Conservation (phyloP, 1,139 yeast genomes). For the Nematodospora anomalae region DNA sequence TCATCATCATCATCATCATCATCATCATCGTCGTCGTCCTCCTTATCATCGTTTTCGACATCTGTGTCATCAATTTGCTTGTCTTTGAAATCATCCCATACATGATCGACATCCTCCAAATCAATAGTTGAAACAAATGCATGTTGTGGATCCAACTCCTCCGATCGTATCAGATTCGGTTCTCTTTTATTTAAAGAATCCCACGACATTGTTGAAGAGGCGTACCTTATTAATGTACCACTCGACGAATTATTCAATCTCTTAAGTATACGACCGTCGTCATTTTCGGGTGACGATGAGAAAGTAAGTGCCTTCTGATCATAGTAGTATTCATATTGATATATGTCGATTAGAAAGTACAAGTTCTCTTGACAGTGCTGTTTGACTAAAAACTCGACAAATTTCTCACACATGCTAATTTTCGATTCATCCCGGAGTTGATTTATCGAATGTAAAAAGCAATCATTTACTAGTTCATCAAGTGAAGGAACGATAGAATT, state of each 20-base stretch:
- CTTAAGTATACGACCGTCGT: conserved; percentile 2
- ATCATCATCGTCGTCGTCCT: conserved; percentile 9
- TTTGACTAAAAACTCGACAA: conserved; percentile 21
- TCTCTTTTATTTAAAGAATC: conserved; percentile 8
- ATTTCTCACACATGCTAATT: conserved; percentile 19
- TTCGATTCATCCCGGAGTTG: conserved; percentile 18
- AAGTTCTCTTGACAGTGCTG: conserved; percentile 50
- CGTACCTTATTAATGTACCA: conserved; percentile 10
- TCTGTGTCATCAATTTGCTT: conserved; percentile 21
- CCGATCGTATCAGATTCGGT: conserved; percentile 14
- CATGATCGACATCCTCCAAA: conserved; percentile 25
- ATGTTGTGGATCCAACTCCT: conserved; percentile 25
- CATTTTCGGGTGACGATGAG: conserved; percentile 1
- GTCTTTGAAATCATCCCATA: conserved; percentile 32
- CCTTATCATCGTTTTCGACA: conserved; percentile 13
- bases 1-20: conserved; percentile 8
- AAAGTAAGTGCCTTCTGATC: conserved; percentile 16
- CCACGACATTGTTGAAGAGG: conserved; percentile 8
- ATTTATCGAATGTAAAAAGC: conserved; percentile 24
- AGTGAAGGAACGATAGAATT: conserved; percentile 18
- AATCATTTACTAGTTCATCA: conserved; percentile 29
- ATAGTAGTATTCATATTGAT: conserved; percentile 41
- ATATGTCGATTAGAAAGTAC: conserved; percentile 45
- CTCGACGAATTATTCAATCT: conserved; percentile 20
- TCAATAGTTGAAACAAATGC: conserved; percentile 37